Percentiles rank a stretch among this genome's conserved stretches.
Conservation (phyloP, 768 basidiomycete genomes). For the Tulasnella sp. region DNA sequence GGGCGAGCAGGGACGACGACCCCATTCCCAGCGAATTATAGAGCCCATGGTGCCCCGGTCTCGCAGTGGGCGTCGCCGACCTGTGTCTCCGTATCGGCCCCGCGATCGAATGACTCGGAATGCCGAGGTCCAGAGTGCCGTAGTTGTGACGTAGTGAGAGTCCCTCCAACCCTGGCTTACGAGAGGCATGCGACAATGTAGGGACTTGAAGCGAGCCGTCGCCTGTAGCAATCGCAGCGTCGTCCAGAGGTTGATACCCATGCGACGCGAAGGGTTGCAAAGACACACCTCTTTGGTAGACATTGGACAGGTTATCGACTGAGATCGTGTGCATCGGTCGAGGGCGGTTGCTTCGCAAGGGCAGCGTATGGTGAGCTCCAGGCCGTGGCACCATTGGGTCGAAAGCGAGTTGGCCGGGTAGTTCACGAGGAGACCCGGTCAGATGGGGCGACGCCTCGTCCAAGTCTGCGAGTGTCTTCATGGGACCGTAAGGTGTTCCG, state of each 20-base stretch:
- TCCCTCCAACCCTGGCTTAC: background rate
- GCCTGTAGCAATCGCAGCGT: background rate
- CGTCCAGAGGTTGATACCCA: background rate
- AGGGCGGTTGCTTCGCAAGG: background rate
- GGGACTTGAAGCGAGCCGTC: background rate
- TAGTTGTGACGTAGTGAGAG: background rate
- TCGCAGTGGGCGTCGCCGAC: slow-evolving; percentile 10
- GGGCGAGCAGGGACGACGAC: background rate
- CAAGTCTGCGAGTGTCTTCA: no score
- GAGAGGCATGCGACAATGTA: background rate
- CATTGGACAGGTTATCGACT: background rate
- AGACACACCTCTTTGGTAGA: background rate
- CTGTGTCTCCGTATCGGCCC: slow-evolving; percentile 12
- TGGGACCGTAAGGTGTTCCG: no score
- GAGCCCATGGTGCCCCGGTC: background rate
- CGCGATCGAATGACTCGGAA: background rate
- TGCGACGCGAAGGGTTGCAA: background rate
- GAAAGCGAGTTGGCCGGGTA: background rate
- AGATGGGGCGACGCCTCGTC: background rate
- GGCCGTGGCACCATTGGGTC: background rate
- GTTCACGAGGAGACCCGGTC: background rate
- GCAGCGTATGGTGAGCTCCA: background rate
- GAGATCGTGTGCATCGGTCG: background rate
- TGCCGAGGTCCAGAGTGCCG: background rate
- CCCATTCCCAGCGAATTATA: background rate